Evolutionary conservation across 164 flowering plant species (phyloP), one percentile per base, ranked within the genome.

Genomic region (Aristolochia fimbriata): DNA sequence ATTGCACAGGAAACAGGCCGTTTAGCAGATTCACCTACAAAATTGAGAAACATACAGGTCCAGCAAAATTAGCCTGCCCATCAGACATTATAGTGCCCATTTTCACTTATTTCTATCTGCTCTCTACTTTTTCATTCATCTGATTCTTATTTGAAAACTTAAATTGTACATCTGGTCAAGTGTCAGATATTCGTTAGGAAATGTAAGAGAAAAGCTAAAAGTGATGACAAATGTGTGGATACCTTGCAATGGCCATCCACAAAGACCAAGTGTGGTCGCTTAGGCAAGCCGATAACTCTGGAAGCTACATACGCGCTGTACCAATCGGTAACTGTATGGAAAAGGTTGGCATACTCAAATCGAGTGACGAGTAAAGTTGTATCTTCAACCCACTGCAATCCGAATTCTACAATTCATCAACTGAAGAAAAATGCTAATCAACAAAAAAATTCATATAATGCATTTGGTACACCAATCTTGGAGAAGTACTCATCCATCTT

Each of bases 251-350:
- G 96, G 23, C 99, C 97, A 67, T 90, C 99, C 6, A 93, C 71
- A 65, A 93, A 93, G 51, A 93, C 76, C 71, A 93, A 61, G 71
- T 80, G 86, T 43, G 99, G 97, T 19, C 97, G 92, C 66, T 64
- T 74, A 47, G 95, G 91, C 76, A 93, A 71, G 63, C 83, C 91
- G 24, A 87, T 81, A 41, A 88, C 96, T 72, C 96, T 80, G 20
- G 99, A 86, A 64, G 95, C 74, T 8, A 81, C 89, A 62, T 93
- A 93, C 21, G 96, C 90, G 63, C 88, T 90, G 65, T 93, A 93
- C 96, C 97, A 93, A 66, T 90, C 99, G 16, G 99, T 90, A 30
- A 88, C 59, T 2, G 99, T 90, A 77, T 93, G 99, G 66, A 93
- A 93, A 47, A 93, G 74, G 71, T 90, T 90, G 46, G 99, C 99